phyloP scores from a whole-genome alignment of 148 eudicot species.

The Spergularia marina region DNA sequence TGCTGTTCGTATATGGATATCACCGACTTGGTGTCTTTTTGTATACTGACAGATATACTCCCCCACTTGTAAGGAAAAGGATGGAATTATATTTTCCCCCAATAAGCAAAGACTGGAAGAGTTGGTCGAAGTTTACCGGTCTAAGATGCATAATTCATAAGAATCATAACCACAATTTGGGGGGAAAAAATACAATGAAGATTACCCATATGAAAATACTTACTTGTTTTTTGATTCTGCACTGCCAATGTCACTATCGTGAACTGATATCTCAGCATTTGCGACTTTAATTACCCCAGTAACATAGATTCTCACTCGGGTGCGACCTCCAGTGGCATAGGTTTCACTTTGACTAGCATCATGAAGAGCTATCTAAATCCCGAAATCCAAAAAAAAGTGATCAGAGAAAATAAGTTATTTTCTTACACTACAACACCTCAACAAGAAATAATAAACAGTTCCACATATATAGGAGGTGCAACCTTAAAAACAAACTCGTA shows the following conservation, averaged over 20 bases:
- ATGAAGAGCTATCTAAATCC: conserved; percentile 58
- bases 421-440: background rate
- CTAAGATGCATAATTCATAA: background rate
- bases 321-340: conserved; percentile 70
- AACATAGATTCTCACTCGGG: conserved; percentile 49
- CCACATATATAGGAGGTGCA: background rate
- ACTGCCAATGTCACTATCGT: conserved; percentile 69
- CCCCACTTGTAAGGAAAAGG: background rate
- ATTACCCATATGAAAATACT: conserved; percentile 4
- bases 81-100: background rate
- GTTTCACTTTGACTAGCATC: conserved; percentile 55
- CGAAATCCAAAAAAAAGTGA: background rate
- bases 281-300: conserved; percentile 65
- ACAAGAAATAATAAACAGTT: background rate
- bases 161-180: background rate
- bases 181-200: background rate
- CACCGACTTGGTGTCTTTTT: too few species aligned
- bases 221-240: conserved; percentile 70
- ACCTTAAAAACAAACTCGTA: conserved; percentile 85
- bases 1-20: too few species aligned
- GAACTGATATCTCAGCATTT: conserved; percentile 66
- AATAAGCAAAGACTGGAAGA: background rate
- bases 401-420: background rate
- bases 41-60: background rate
- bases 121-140: background rate